Base-by-base conservation (phyloP, 257 asterid species). In the Primulina tabacum region DNA sequence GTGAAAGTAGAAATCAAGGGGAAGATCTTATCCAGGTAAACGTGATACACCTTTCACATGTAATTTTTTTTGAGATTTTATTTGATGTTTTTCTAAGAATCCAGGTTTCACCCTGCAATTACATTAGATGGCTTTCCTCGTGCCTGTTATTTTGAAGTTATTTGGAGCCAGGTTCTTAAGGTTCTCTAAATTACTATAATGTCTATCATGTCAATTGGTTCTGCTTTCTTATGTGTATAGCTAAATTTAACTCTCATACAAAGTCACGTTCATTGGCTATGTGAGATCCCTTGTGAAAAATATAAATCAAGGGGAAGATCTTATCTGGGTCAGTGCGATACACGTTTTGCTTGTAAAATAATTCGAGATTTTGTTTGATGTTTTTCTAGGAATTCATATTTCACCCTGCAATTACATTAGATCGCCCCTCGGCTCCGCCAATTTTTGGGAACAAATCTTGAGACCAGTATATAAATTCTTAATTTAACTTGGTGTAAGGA, bases 401-500 rank as follows among this genome's bases (percentile, higher is more conserved):
- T 11, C 53, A 2, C 6, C 53, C 53, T 43, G 53, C 53, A 43
- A 43, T 12, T 43, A 43, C 53, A 43, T 2, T 43, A 43, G 53
- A 12, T 43, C 2, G 6, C 1, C 53, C n/a, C n/a, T 43, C 53
- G 6, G 3, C n/a, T 43, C n/a, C 5, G 12, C 53, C 17, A 43
- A 43, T 43, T 43, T 37, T 43, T 43, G 3, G 53, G 53, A 12
- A 43, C 53, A 7, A 16, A 16, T 47, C 56, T 47, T 43, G 53
- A 6, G 21, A 11, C 37, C 34, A 35, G 35, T 16, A 11, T 33
- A 40, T 70, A 38, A 33, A 59, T 69, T 57, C 69, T 60, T 26
- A 58, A 28, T 63, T 67, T 59, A 28, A 16, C 65, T 29, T 70
- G 57, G 61, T 67, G 57, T 7, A 16, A n/a, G 40, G 64, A 58